Conservation (phyloP, 371 early-diverging fungal species). For the Saksenaea oblongispora region DNA sequence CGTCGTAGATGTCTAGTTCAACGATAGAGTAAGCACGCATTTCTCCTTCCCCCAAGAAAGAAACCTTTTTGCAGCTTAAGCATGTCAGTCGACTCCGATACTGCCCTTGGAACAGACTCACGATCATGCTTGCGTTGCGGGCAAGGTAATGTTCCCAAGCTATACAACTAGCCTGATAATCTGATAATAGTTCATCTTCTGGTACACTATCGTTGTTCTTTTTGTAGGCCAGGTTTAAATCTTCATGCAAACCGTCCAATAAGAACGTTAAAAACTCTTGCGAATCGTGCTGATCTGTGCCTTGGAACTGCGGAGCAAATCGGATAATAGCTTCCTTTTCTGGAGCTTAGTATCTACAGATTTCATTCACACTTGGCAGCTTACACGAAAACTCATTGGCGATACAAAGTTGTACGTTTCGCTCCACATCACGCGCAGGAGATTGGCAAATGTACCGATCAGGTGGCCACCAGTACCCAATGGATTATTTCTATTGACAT, state of each 20-base stretch:
- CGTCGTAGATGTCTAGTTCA: constrained; percentile 44
- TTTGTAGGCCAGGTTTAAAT: constrained; percentile 28
- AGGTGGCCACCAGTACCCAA: constrained; percentile 75
- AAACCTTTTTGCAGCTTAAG: constrained; percentile 69
- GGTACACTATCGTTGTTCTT: background rate
- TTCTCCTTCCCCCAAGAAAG: background rate
- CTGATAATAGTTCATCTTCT: constrained; percentile 30
- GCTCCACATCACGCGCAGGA: constrained; percentile 69
- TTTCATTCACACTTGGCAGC: background rate
- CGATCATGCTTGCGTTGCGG: constrained; percentile 83
- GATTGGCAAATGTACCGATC: constrained; percentile 64
- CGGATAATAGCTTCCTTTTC: constrained; percentile 44
- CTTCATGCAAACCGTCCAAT: constrained; percentile 70
- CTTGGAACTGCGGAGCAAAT: constrained; percentile 59
- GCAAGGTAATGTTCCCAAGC: constrained; percentile 78
- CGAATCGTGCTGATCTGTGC: constrained; percentile 71
- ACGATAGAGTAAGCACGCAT: background rate
- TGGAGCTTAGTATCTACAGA: background rate
- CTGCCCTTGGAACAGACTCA: constrained; percentile 87
- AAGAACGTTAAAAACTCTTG: constrained; percentile 66
- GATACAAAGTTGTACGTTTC: constrained; percentile 54
- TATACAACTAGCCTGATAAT: constrained; percentile 52
- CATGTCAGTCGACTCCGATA: constrained; percentile 78
- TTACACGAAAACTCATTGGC: constrained; percentile 48
- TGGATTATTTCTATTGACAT: constrained; percentile 72